These are phyloP conservation scores for Mortierella sp. DNA, from an alignment of 371 early-diverging fungal genomes.

Conservation along the genomic window DNA sequence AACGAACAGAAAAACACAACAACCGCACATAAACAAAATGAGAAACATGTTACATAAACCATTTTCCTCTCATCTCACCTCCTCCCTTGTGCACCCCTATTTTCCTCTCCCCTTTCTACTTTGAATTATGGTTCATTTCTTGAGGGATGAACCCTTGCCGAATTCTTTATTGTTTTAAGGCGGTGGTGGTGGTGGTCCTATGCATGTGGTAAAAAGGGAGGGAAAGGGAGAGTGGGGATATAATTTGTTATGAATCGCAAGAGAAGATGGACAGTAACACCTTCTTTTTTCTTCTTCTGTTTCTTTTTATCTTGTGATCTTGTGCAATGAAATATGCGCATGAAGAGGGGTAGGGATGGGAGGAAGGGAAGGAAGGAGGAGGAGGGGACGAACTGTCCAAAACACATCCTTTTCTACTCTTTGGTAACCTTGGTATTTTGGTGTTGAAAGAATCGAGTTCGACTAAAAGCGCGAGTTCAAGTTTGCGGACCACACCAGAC, in stretches of 20 bases:
- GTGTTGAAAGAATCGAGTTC: no score
- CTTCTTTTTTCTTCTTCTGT: neutral
- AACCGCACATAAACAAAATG: neutral
- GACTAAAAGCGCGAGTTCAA: no score
- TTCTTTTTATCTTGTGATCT: neutral
- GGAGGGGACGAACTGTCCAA: neutral
- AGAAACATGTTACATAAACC: constrained; percentile 1
- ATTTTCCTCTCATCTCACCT: neutral
- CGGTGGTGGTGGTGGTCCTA: neutral
- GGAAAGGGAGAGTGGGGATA: neutral
- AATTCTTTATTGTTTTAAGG: neutral
- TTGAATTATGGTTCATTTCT: neutral
- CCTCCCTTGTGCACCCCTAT: neutral
- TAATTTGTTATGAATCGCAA: neutral
- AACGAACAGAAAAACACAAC: neutral
- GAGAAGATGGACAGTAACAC: neutral
- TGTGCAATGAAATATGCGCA: constrained; percentile 1
- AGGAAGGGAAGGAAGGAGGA: neutral
- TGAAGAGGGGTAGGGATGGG: neutral
- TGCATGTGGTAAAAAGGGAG: neutral
- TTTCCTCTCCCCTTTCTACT: neutral
- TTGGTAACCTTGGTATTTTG: no score
- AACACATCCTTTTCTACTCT: no score
- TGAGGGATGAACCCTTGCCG: neutral
- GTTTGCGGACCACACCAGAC: no score